phyloP scores from a whole-genome alignment of 805 yeast genomes.

The Candida mattraensis region DNA sequence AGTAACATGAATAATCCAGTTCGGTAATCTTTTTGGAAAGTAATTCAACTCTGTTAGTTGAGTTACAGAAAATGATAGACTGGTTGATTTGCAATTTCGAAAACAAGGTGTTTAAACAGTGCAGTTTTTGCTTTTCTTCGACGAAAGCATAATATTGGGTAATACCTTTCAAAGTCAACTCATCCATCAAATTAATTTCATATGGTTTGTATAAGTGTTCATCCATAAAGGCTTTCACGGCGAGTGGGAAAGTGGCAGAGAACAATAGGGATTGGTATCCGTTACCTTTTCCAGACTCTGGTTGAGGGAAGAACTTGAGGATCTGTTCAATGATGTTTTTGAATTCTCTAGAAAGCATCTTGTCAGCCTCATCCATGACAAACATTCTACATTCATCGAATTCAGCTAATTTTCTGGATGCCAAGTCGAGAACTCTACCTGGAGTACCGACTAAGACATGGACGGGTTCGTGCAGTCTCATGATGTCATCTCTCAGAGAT shows the following conservation, averaged over 20 bases:
- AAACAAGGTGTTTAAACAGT: constrained; percentile 92
- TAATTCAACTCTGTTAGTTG: constrained; percentile 93
- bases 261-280: constrained; percentile 83
- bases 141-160: constrained; percentile 98
- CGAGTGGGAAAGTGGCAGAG: constrained; percentile 94
- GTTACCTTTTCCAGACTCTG: constrained; percentile 34
- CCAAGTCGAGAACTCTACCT: constrained; percentile 94
- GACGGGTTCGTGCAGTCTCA: constrained; percentile 89
- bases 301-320: constrained; percentile 69
- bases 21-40: constrained; percentile 95
- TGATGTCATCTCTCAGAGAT: constrained; percentile 85
- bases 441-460: constrained; percentile 97
- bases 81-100: constrained; percentile 94
- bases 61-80: constrained; percentile 95
- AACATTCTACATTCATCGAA: constrained; percentile 82
- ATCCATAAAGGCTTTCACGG: constrained; percentile 91
- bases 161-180: constrained; percentile 91
- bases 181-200: constrained; percentile 97
- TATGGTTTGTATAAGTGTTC: constrained; percentile 87
- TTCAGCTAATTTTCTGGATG: constrained; percentile 84
- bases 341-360: constrained; percentile 90
- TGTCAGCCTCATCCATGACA: constrained; percentile 99
- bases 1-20: constrained; percentile 93
- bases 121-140: constrained; percentile 93
- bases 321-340: constrained; percentile 85